phyloP scores from a whole-genome alignment of 768 basidiomycete species.

The Pleurotus giganteus region DNA sequence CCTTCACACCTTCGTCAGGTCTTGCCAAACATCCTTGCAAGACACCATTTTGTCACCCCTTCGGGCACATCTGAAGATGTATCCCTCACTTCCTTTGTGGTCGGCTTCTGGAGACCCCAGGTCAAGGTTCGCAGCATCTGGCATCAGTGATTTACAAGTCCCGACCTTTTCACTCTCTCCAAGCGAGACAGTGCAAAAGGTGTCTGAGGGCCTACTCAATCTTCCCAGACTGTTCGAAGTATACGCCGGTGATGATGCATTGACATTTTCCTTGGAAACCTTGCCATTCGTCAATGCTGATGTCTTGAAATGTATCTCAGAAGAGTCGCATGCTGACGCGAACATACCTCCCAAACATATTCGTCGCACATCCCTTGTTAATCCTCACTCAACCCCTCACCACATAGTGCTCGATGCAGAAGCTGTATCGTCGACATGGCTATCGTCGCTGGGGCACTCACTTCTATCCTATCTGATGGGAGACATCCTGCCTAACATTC shows the following conservation, averaged over 20 bases:
- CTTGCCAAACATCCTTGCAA: constrained; percentile 78
- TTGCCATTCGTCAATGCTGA: constrained; percentile 69
- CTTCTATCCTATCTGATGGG: constrained; percentile 73
- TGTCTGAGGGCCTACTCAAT: constrained; percentile 93
- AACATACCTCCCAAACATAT: constrained; percentile 34
- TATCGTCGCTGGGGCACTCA: constrained; percentile 83
- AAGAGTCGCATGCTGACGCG: constrained; percentile 31
- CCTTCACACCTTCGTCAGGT: constrained; percentile 61
- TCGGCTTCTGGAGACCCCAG: constrained; percentile 48
- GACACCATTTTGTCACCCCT: constrained; percentile 84
- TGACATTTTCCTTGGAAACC: constrained; percentile 84
- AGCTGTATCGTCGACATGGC: constrained; percentile 86
- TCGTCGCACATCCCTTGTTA: constrained; percentile 26
- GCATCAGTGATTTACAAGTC: constrained; percentile 56
- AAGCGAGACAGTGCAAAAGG: constrained; percentile 81
- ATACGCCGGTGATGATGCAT: constrained; percentile 88
- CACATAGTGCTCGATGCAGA: constrained; percentile 59
- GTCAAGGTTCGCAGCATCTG: constrained; percentile 38
- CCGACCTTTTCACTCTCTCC: constrained; percentile 94
- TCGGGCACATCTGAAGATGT: constrained; percentile 64
- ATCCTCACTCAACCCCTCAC: constrained; percentile 12
- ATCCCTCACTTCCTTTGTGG: constrained; percentile 73
- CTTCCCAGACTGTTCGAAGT: constrained; percentile 92
- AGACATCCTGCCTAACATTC: constrained; percentile 70
- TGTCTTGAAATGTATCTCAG: constrained; percentile 35